Conservation (phyloP, 345 rosid species). For the Viola odorata region DNA sequence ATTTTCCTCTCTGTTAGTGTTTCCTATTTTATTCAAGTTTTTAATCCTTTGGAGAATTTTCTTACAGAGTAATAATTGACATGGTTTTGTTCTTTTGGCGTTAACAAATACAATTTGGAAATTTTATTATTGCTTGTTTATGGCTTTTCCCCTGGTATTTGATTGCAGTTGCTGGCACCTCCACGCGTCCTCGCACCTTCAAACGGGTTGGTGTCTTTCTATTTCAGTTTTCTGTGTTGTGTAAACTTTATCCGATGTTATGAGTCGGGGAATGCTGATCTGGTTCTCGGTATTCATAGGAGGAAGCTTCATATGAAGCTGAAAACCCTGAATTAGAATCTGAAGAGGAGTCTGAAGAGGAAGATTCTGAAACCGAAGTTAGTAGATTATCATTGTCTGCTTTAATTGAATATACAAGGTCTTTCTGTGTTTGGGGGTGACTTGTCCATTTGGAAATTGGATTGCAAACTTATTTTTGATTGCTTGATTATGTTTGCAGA, state of each 20-base stretch:
- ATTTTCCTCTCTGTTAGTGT: not conserved
- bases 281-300: slow-evolving; percentile 20
- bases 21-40: not conserved
- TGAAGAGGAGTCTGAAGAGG: slow-evolving; percentile 36
- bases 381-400: slow-evolving; percentile 16
- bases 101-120: not conserved
- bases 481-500: slow-evolving; percentile 34
- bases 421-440: not conserved
- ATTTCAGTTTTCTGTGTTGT: not conserved
- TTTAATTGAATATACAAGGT: too few relatives aligned
- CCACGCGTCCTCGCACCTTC: slow-evolving; percentile 77
- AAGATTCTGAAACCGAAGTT: slow-evolving; percentile 34
- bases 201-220: slow-evolving; percentile 41
- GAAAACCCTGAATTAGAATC: slow-evolving; percentile 63
- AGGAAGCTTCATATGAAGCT: slow-evolving; percentile 48
- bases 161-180: slow-evolving; percentile 79
- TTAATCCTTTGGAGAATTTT: not conserved
- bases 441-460: slow-evolving; percentile 2
- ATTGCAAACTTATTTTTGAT: not conserved
- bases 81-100: not conserved
- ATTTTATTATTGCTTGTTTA: too few relatives aligned
- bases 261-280: too few relatives aligned
- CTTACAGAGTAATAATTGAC: not conserved
- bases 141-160: slow-evolving; percentile 1
- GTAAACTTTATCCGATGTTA: too few relatives aligned